Evolutionary conservation across 2,329 filamentous ascomycete species (phyloP), one percentile per base, ranked within the genome.

Genomic region (Blastomyces parvus): DNA sequence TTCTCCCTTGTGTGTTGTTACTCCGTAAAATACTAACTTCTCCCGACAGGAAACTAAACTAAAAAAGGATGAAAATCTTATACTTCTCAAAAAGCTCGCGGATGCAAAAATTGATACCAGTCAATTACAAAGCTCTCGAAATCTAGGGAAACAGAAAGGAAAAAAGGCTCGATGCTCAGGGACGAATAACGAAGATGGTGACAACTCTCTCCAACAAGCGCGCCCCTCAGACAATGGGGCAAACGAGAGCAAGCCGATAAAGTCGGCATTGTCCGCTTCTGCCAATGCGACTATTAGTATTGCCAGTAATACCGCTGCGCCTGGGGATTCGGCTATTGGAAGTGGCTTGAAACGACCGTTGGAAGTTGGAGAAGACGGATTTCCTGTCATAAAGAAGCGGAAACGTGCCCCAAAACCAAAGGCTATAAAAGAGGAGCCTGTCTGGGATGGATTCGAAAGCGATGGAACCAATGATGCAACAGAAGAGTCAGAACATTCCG

Each of bases 31-130:
- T 62, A 48, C 46, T 65, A 58, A 66, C 65, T 56, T 56, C 30
- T 25, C 22, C 52, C 9, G 52, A 38, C 69, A 84, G 82, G 92
- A 97, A 70, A 94, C 84, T 64, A 99, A 99, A 81, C 80, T 99
- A 56, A 89, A 87, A 75, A 97, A 96, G 75, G 94, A 99, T 72
- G 93, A 97, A 75, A 96, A 90, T 70, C 82, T 90, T 36, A 88
- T 86, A 63, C 80, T 99, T 38, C 82, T 97, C 69, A 89, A 89
- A 72, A 92, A 94, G 73, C 82, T 99, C 33, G 89, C 90, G 22
- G 82, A 85, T 65, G 83, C 85, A 62, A 91, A 88, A 71, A 84
- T 94, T 68, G 92, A 97, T 73, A 96, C 90, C 0, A 90, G 84
- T 66, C 79, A 91, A 25, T 88, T 96, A 65, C 82, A 86, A 64